Percentiles rank a stretch among this genome's conserved stretches.
These are phyloP conservation scores for Solanum tarapatanum DNA, from an alignment of 257 asterid genomes.

Conservation along the genomic window DNA sequence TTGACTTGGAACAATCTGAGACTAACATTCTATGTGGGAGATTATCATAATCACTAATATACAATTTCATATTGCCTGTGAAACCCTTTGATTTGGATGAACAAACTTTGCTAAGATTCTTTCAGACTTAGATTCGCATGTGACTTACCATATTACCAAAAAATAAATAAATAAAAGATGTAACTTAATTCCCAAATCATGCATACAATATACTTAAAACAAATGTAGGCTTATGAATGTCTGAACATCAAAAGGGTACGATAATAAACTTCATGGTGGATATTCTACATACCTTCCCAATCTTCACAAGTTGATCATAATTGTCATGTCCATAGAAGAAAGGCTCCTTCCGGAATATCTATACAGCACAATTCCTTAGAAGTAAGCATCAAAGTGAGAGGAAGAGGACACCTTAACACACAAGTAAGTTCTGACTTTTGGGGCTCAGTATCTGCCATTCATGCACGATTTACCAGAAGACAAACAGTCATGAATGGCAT, in stretches of 20 bases:
- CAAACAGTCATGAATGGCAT: not conserved
- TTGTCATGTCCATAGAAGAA: constrained; percentile 12
- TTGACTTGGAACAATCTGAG: not conserved
- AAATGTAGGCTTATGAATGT: not conserved
- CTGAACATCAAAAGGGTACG: not conserved
- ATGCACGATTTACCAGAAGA: not conserved
- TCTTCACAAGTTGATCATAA: constrained; percentile 10
- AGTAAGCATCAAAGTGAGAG: constrained; percentile 6
- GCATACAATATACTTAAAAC: not conserved
- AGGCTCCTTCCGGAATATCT: constrained; percentile 15
- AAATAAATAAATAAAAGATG: not conserved
- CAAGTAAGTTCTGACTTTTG: not conserved
- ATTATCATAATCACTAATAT: not conserved
- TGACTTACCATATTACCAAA: not conserved
- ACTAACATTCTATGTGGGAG: not conserved
- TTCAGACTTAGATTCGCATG: not conserved
- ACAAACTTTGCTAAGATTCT: not conserved
- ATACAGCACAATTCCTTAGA: not conserved
- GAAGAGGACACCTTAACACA: not conserved
- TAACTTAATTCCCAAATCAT: not conserved
- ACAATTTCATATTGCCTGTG: not conserved
- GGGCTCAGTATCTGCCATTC: not conserved
- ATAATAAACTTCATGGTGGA: not conserved
- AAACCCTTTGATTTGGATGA: not conserved
- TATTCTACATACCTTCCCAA: constrained; percentile 2